Evolutionary conservation across 768 basidiomycete species (phyloP), one percentile per base, ranked within the genome.

Genomic region (Pulveroboletus sp.): DNA sequence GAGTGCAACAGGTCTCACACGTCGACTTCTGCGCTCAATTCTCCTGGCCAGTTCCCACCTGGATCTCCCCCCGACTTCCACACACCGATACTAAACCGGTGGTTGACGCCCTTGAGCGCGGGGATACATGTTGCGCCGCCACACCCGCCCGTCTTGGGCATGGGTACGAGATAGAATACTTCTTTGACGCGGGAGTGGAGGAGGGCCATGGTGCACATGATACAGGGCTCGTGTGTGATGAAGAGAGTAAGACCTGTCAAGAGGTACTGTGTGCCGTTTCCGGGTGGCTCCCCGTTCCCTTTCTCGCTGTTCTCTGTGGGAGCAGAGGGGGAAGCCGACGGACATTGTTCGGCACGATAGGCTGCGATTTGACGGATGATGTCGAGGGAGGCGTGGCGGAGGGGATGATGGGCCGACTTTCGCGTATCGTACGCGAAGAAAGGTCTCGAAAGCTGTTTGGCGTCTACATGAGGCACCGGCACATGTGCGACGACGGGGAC

Each of bases 181-280:
- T 93, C 84, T 58, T 87, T 86, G 47, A 97, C 91, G n/a, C 97
- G 81, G 1, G 90, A 94, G 68, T 99, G 97, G 6, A 97, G 72
- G 19, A 98, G 71, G 2, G 94, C 91, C 97, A 99, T 99, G 59
- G 85, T 82, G 66, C 97, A 99, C 91, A 98, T 93, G 48, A 99
- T 79, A 58, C 97, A 99, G 0, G 97, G 97, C 59, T 99, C 97
- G 68, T 99, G 95, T 10, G 92, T 91, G 45, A 83, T 81, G 72
- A 98, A 98, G 21, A 97, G 74, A 1, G 84, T 82, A 16, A 84
- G 77, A 2, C 84, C 82, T 0, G 93, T 97, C 21, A 98, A 76
- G 37, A 97, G 84, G 68, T 99, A 99, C 61, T 88, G 85, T 2
- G 84, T 71, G 13, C 90, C 87, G 56, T 90, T 91, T 46, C 59